Percentiles rank a stretch among this genome's conserved stretches.
These are phyloP conservation scores for Mariannaea elegans DNA, from an alignment of 2,329 filamentous ascomycete species.

Conservation along the genomic window DNA sequence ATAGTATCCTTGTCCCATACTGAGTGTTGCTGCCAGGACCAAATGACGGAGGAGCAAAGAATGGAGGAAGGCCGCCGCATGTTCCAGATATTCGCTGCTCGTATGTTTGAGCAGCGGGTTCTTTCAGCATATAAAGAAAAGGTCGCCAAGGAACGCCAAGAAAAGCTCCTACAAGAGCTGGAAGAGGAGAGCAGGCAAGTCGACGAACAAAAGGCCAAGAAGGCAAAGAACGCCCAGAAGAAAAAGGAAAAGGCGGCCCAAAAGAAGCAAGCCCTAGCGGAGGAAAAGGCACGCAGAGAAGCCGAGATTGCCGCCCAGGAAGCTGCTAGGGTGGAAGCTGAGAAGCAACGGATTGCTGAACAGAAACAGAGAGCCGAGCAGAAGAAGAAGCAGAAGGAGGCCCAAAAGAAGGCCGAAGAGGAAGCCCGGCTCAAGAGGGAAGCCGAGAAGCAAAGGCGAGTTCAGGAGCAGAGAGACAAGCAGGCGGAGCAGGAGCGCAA, in stretches of 20 bases:
- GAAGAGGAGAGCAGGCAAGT: constrained; percentile 83
- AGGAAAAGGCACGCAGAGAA: constrained; percentile 87
- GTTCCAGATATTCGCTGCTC: constrained; percentile 99
- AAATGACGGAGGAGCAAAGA: constrained; percentile 96
- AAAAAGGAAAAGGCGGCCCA: constrained; percentile 92
- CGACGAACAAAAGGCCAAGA: constrained; percentile 87
- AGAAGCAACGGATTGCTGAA: constrained; percentile 83
- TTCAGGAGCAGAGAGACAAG: constrained; percentile 85
- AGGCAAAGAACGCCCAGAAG: constrained; percentile 92
- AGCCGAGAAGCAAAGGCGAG: constrained; percentile 79
- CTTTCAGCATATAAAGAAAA: constrained; percentile 98
- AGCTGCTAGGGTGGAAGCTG: constrained; percentile 76
- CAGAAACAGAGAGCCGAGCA: constrained; percentile 85
- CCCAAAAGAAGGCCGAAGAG: constrained; percentile 88
- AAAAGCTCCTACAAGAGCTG: constrained; percentile 89
- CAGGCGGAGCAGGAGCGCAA: constrained; percentile 89
- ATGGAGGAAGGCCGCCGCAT: constrained; percentile 99
- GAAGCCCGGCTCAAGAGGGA: constrained; percentile 88
- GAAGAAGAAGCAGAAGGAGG: constrained; percentile 89
- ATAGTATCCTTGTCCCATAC: constrained; percentile 53
- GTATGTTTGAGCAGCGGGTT: constrained; percentile 99
- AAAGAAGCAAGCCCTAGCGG: constrained; percentile 88
- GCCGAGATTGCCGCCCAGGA: constrained; percentile 91
- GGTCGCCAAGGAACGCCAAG: constrained; percentile 90
- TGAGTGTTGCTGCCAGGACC: constrained; percentile 73